Base-by-base conservation (phyloP, 2,329 filamentous ascomycete species). In the Microdochium paspali region DNA sequence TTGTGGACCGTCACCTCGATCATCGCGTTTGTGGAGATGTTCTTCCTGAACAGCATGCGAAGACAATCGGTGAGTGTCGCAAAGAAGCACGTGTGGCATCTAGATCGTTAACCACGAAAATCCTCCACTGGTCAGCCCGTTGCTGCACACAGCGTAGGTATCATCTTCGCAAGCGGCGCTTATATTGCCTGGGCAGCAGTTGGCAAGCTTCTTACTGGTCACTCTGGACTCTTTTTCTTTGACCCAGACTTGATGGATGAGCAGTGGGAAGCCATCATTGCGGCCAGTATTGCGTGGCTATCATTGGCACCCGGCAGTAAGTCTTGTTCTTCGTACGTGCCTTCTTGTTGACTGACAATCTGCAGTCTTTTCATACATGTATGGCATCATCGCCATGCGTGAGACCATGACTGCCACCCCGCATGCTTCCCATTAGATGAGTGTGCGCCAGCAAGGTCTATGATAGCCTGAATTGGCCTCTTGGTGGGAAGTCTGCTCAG, bases 11-110 rank as follows among this genome's bases (percentile, higher is more conserved):
- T 72, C 47, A 67, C 67, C 2, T 66, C 72, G 3, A 44, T 67
- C 26, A 61, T 75, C 50, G 72, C 70, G 52, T 51, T 68, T 9
- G 48, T 70, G 26, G 75, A 78, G 61, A 66, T 71, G 0, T 48
- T 72, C 28, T 63, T 67, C 48, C 63, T 78, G 61, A 78, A 78
- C 60, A 77, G 72, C 56, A 74, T 77, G 62, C 72, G 71, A 54
- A 68, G 71, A 46, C 73, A 69, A 46, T 66, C 64, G 44, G 74
- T 77, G 57, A 57, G 26, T 28, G 26, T n/a, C n/a, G n/a, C n/a
- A n/a, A n/a, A n/a, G n/a, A n/a, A n/a, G n/a, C n/a, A n/a, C n/a
- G n/a, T n/a, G n/a, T n/a, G n/a, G n/a, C n/a, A n/a, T n/a, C n/a
- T n/a, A n/a, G n/a, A n/a, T n/a, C n/a, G n/a, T n/a, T n/a, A n/a